Base-by-base conservation (phyloP, 1,284 basidiomycete genomes). In the Porogramme epimiltina region DNA sequence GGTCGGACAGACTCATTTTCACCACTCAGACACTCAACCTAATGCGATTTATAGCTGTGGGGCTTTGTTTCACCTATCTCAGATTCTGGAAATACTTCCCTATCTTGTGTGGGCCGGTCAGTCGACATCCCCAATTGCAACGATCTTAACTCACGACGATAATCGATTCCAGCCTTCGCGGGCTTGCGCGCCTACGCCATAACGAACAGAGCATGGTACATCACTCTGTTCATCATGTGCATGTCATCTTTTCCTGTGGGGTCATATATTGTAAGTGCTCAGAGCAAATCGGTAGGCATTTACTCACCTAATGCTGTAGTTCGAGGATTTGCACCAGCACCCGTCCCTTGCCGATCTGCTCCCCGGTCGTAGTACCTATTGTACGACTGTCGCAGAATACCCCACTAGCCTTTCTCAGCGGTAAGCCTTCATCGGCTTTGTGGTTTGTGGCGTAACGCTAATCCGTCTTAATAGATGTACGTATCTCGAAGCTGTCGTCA, bases 141-240 rank as follows among this genome's bases (percentile, higher is more conserved):
- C n/a, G 24, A 1, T 16, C 3, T 20, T 31, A n/a, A 5, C 22
- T 22, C 20, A 41, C 22, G 40, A 1, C 1, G 18, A 4, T 28
- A 10, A 2, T 15, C 54, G 18, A 6, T 23, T 20, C 3, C 18
- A 60, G 58, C 45, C 18, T 60, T 60, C 49, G 50, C 58, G 3
- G 45, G 52, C 18, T 42, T 59, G 3, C 58, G 58, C 4, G 46
- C 45, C 2, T 59, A 49, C 38, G 58, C 58, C 3, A 47, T 60
- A 18, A 15, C 33, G 10, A 38, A 44, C 10, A 39, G 42, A 16
- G 47, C 31, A 24, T 53, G 52, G 55, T 28, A 22, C 10, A 10
- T 51, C 5, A 36, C 50, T 19, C 16, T 51, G 2, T 4, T 47
- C 16, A 41, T 49, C 2, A 19, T 56, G 11, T 20, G 23, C 22